Percentiles rank a stretch among this genome's conserved stretches.
Conservation (phyloP, 352 stramenopile species). For the Pythium rishiriense region DNA sequence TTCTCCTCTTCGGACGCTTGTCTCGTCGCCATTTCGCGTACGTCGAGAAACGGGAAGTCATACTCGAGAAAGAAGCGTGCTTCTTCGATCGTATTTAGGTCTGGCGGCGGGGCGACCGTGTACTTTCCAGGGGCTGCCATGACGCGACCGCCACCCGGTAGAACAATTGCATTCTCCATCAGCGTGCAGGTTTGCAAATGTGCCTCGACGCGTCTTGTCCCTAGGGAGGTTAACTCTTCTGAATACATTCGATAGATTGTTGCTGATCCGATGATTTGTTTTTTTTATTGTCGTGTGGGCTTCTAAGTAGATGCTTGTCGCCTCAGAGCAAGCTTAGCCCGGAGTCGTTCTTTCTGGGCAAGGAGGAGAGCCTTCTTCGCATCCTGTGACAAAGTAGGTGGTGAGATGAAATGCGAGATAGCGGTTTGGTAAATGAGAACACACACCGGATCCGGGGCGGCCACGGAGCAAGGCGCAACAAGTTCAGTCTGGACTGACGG, state of each 20-base stretch:
- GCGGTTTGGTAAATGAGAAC: not conserved
- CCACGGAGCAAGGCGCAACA: not conserved
- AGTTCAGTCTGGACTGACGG: no score
- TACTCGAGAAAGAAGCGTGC: constrained; percentile 25
- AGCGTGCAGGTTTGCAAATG: not conserved
- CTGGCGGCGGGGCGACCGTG: constrained; percentile 15
- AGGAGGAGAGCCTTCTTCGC: constrained; percentile 56
- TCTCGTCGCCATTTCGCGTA: constrained; percentile 10
- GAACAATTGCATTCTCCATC: constrained; percentile 13
- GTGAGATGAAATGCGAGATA: no score
- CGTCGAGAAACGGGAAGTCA: constrained; percentile 31
- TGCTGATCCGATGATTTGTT: not conserved
- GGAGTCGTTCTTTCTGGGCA: constrained; percentile 67
- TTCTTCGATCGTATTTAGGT: constrained; percentile 30
- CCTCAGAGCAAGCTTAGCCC: constrained; percentile 58
- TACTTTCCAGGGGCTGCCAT: constrained; percentile 19
- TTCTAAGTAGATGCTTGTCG: not conserved
- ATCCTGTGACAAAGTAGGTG: constrained; percentile 38
- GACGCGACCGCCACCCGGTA: constrained; percentile 15
- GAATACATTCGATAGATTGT: not conserved
- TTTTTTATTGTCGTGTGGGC: not conserved
- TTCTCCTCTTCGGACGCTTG: constrained; percentile 10
- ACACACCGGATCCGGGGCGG: not conserved
- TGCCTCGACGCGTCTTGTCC: not conserved
- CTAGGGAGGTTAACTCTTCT: not conserved